phyloP scores from a whole-genome alignment of 2,329 filamentous ascomycete genomes.

The Colletotrichum paranaense region DNA sequence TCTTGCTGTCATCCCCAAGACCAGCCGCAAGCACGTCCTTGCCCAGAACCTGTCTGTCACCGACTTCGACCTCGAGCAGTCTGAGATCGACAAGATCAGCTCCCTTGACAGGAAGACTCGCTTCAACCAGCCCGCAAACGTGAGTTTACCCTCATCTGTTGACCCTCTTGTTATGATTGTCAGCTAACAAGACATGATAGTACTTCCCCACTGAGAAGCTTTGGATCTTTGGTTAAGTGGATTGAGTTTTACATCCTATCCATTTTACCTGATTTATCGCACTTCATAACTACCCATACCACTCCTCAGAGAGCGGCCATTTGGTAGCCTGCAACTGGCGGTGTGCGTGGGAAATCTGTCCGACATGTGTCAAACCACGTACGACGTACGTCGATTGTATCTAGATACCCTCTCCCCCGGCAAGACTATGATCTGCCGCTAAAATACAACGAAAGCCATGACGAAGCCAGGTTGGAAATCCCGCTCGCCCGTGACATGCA shows the following conservation, averaged over 20 bases:
- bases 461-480: slow-evolving; percentile 12
- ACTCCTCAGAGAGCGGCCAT: neutral
- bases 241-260: slow-evolving; percentile 1
- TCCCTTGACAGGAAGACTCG: slow-evolving; percentile 73
- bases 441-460: slow-evolving; percentile 30
- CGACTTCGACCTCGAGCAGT: slow-evolving; percentile 72
- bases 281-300: slow-evolving; percentile 4
- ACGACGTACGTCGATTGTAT: slow-evolving; percentile 23
- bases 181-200: slow-evolving; percentile 43
- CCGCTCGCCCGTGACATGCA: neutral
- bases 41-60: slow-evolving; percentile 75
- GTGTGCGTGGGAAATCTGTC: slow-evolving; percentile 22
- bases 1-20: slow-evolving; percentile 86
- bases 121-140: slow-evolving; percentile 82
- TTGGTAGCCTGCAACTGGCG: neutral
- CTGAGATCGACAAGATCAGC: slow-evolving; percentile 75
- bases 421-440: slow-evolving; percentile 33
- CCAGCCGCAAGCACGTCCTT: slow-evolving; percentile 64
- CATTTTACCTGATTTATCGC: neutral
- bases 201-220: slow-evolving; percentile 68
- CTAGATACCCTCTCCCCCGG: slow-evolving; percentile 26
- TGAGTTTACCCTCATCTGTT: slow-evolving; percentile 53
- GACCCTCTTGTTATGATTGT: neutral
- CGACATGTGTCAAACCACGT: slow-evolving; percentile 6
- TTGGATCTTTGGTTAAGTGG: slow-evolving; percentile 66